Conservation (phyloP, 306 rosid genomes). For the Lablab purpureus region DNA sequence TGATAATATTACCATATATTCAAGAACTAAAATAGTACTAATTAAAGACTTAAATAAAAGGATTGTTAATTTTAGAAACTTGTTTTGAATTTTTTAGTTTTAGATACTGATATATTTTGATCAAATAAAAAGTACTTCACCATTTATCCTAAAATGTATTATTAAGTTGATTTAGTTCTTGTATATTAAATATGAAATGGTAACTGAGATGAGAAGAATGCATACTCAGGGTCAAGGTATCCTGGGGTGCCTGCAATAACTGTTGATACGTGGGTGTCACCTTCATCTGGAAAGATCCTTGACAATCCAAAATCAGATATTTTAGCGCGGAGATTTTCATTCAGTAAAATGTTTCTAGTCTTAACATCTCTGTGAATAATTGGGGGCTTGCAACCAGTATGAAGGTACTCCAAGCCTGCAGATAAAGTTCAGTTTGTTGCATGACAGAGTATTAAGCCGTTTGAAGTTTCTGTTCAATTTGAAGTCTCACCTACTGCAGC, state of each 20-base stretch:
- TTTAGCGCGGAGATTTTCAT: conserved; percentile 53
- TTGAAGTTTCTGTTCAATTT: neutral
- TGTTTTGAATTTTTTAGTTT: too few species aligned
- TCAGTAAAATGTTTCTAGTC: conserved; percentile 57
- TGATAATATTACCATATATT: too few species aligned
- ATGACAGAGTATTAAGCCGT: neutral
- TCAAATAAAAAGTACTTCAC: too few species aligned
- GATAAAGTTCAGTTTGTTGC: too few species aligned
- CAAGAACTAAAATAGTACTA: too few species aligned
- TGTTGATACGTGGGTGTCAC: conserved; percentile 43
- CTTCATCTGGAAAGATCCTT: conserved; percentile 45
- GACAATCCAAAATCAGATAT: conserved; percentile 66
- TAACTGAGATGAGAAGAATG: too few species aligned
- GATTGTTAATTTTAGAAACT: too few species aligned
- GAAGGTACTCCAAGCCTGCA: conserved; percentile 31
- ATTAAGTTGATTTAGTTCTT: too few species aligned
- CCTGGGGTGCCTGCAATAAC: conserved; percentile 60
- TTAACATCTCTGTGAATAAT: conserved; percentile 67
- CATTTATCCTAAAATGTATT: too few species aligned
- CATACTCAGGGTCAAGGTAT: conserved; percentile 53
- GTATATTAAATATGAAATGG: too few species aligned
- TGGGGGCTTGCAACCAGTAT: conserved; percentile 58
- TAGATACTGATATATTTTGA: too few species aligned
- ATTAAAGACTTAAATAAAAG: too few species aligned
- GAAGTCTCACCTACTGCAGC: neutral